Evolutionary conservation across 345 rosid genomes (phyloP).

Genomic region (Draba incana): DNA sequence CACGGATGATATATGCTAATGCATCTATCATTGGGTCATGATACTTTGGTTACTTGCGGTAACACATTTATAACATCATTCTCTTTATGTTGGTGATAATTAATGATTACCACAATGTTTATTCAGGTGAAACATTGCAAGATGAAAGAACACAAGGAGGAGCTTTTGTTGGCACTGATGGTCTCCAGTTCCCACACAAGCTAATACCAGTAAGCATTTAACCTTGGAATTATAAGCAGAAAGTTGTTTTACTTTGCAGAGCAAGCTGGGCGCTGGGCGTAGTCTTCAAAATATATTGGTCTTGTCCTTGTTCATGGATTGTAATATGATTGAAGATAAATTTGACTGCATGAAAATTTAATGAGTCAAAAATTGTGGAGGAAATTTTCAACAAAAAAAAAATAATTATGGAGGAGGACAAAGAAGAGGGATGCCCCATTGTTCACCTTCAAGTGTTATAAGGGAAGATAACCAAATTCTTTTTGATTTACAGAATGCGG

Average conservation of each 20-base stretch:
- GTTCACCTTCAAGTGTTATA: slow-evolving; percentile 6
- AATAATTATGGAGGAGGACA: neutral
- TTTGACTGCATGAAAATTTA: slow-evolving; percentile 18
- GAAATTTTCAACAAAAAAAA: neutral
- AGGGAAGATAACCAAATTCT: slow-evolving; percentile 18
- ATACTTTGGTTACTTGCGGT: slow-evolving; percentile 13
- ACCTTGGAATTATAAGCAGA: neutral
- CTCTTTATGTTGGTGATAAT: slow-evolving; percentile 23
- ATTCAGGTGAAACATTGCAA: slow-evolving; percentile 83
- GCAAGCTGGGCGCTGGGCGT: slow-evolving; percentile 15
- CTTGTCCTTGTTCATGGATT: slow-evolving; percentile 8
- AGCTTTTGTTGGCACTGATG: slow-evolving; percentile 75
- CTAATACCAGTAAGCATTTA: slow-evolving; percentile 73
- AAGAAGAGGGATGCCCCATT: slow-evolving; percentile 12
- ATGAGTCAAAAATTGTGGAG: neutral
- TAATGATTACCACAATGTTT: slow-evolving; percentile 23
- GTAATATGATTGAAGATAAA: neutral
- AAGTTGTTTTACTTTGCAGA: neutral
- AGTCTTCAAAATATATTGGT: slow-evolving; percentile 12
- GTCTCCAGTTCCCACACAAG: slow-evolving; percentile 85
- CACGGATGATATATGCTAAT: slow-evolving; percentile 14
- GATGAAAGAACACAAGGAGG: slow-evolving; percentile 91
- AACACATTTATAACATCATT: slow-evolving; percentile 12
- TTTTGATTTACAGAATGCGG: slow-evolving; percentile 64
- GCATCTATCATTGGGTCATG: slow-evolving; percentile 21